Percentiles rank a stretch among this genome's conserved stretches.
Conservation (phyloP, 495 filamentous ascomycete species). For the Apiosordaria backusii region DNA sequence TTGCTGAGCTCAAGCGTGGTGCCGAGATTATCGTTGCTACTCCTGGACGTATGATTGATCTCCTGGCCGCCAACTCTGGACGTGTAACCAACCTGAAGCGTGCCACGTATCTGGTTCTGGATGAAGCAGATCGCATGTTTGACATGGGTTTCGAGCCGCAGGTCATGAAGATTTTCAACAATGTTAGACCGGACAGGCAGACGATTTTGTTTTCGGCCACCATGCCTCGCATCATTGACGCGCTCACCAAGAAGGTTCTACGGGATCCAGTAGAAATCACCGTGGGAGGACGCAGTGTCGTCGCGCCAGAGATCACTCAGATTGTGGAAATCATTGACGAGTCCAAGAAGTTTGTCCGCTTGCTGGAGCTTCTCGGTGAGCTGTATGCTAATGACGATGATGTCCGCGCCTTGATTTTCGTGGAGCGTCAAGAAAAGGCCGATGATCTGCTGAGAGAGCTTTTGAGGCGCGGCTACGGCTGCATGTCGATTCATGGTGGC, state of each 20-base stretch:
- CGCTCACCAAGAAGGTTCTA: constrained; percentile 82
- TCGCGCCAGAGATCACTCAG: constrained; percentile 92
- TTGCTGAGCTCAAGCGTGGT: constrained; percentile 90
- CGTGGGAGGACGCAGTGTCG: constrained; percentile 86
- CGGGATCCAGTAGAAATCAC: constrained; percentile 84
- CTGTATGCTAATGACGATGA: constrained; percentile 86
- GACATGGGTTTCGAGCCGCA: constrained; percentile 99
- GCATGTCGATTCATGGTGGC: constrained; percentile 93
- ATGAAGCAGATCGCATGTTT: constrained; percentile 99
- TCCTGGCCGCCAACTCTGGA: constrained; percentile 86
- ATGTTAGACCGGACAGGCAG: constrained; percentile 86
- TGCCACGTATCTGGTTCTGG: constrained; percentile 89
- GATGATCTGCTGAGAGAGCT: constrained; percentile 79
- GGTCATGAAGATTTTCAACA: constrained; percentile 92
- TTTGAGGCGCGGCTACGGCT: constrained; percentile 85
- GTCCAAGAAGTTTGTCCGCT: constrained; percentile 76
- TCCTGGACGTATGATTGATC: constrained; percentile 94
- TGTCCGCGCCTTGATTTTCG: constrained; percentile 84
- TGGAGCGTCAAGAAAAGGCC: constrained; percentile 91
- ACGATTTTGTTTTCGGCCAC: constrained; percentile 96
- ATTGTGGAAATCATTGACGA: constrained; percentile 85
- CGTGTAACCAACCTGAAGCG: constrained; percentile 86
- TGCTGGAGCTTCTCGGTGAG: constrained; percentile 83
- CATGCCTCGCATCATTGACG: constrained; percentile 92
- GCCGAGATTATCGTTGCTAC: constrained; percentile 95